phyloP scores from a whole-genome alignment of 75 land plant genomes.

The Pseudotsuga menziesii region DNA sequence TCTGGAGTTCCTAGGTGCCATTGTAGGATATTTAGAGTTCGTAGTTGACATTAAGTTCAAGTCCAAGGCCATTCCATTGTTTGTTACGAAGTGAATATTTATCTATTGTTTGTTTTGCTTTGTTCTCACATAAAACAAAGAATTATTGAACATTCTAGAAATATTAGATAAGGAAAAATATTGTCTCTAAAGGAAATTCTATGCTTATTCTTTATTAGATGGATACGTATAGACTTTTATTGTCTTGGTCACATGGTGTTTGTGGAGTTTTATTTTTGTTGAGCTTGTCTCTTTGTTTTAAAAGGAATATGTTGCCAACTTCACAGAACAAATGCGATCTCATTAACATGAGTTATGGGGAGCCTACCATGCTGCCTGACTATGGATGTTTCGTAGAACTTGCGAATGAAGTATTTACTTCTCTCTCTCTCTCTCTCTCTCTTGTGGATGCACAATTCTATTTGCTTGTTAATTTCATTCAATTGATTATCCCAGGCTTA shows the following conservation, averaged over 20 bases:
- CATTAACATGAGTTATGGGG: constrained; percentile 99
- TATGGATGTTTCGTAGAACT: constrained; percentile 96
- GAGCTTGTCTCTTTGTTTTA: neutral
- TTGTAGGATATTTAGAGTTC: neutral
- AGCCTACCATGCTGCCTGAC: constrained; percentile 79
- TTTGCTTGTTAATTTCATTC: constrained; percentile 2
- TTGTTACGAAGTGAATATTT: no score
- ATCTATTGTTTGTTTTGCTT: no score
- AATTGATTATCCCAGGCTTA: neutral
- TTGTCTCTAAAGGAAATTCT: neutral
- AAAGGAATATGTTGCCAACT: neutral
- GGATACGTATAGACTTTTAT: neutral
- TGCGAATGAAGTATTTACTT: constrained; percentile 70
- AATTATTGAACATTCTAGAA: no score
- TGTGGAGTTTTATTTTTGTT: neutral
- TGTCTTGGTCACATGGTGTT: neutral
- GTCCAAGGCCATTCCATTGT: neutral
- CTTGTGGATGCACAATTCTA: neutral
- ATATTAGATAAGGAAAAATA: neutral
- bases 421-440: neutral
- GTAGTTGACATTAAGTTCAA: neutral
- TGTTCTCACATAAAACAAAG: no score
- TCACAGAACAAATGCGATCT: constrained; percentile 97
- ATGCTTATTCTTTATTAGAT: neutral
- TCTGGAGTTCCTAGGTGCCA: neutral